These are phyloP conservation scores for Trypanosoma congolense DNA, from an alignment of 208 protist species.

Conservation along the genomic window DNA sequence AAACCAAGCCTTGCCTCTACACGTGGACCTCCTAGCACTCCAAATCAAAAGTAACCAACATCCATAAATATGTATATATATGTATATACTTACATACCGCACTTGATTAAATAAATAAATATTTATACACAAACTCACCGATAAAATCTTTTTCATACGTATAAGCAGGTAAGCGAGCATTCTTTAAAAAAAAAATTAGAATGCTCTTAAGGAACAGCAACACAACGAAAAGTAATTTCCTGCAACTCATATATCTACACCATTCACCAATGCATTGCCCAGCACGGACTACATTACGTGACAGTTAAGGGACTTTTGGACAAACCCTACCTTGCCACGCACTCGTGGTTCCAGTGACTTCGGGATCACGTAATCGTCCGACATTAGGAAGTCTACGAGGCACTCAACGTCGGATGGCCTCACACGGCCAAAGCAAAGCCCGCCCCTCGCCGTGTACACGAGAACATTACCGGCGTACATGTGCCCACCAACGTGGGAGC, in stretches of 20 bases:
- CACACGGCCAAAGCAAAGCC: constrained; percentile 86
- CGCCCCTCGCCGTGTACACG: constrained; percentile 75
- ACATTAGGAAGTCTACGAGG: constrained; percentile 51
- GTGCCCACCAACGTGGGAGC: constrained; percentile 86
- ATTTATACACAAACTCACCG: too few species aligned
- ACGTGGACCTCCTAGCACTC: too few species aligned
- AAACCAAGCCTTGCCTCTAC: too few species aligned
- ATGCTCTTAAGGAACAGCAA: too few species aligned
- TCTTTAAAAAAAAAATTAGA: too few species aligned
- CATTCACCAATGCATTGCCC: background rate
- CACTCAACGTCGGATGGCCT: constrained; percentile 64
- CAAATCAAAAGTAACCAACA: too few species aligned
- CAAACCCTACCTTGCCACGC: constrained; percentile 43
- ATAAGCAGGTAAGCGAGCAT: too few species aligned
- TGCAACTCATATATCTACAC: background rate
- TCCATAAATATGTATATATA: too few species aligned
- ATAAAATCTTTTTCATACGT: too few species aligned
- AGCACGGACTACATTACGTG: constrained; percentile 14
- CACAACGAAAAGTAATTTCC: too few species aligned
- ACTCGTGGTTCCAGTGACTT: constrained; percentile 45
- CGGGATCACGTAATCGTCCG: constrained; percentile 44
- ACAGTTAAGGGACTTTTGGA: constrained; percentile 6
- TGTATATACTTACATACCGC: too few species aligned
- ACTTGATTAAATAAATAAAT: too few species aligned
- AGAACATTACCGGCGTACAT: constrained; percentile 90